Evolutionary conservation across 1,284 basidiomycete species (phyloP).

Genomic region (Ganoderma multipileum): DNA sequence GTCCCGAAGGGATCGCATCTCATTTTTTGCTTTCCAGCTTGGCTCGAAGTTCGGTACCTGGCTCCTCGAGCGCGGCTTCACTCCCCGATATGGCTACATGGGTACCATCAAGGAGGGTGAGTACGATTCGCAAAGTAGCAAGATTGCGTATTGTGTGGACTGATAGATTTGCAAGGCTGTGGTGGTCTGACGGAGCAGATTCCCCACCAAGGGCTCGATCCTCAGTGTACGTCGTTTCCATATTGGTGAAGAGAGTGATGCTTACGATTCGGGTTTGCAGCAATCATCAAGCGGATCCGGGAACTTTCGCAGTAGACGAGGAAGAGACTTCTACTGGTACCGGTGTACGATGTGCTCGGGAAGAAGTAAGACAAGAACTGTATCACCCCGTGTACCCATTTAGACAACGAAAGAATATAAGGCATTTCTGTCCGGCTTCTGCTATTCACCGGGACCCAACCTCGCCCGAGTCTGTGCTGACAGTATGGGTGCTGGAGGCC

Average conservation of each 20-base stretch:
- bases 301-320: constrained; percentile 45
- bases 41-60: constrained; percentile 85
- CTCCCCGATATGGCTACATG: constrained; percentile 83
- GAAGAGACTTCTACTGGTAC: background rate
- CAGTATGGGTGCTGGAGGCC: background rate
- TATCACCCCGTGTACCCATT: constrained; percentile 11
- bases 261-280: constrained; percentile 43
- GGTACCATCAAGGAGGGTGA: constrained; percentile 78
- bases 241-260: constrained; percentile 13
- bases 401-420: constrained; percentile 4
- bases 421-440: background rate
- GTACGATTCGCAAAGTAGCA: background rate
- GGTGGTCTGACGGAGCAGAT: constrained; percentile 87
- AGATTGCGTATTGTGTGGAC: background rate
- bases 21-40: constrained; percentile 51
- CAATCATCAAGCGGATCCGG: constrained; percentile 74
- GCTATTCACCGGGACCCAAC: background rate
- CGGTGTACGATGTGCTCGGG: constrained; percentile 26
- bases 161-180: constrained; percentile 50
- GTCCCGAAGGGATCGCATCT: background rate
- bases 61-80: constrained; percentile 81
- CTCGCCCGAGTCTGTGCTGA: background rate
- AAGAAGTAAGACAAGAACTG: constrained; percentile 14
- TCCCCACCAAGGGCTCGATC: constrained; percentile 74
- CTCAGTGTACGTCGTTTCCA: constrained; percentile 60